phyloP scores from a whole-genome alignment of 352 stramenopile species.

The Phytophthora pistaciae region DNA sequence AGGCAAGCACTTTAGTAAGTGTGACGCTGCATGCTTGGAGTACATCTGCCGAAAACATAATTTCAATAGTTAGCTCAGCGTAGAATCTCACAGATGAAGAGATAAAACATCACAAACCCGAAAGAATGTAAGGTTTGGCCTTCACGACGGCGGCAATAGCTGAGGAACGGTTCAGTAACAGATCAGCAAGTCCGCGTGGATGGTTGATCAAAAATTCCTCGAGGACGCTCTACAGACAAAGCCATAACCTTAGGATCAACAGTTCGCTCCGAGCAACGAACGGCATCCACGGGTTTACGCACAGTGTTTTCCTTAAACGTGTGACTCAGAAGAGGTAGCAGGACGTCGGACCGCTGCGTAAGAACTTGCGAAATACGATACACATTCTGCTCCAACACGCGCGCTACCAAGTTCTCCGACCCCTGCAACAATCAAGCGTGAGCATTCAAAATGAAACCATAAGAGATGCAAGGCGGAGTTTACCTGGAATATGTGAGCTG shows the following conservation, averaged over 20 bases:
- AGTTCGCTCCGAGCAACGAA: background rate
- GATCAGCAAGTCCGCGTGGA: conserved; percentile 62
- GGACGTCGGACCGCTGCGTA: conserved; percentile 55
- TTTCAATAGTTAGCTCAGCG: background rate
- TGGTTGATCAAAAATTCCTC: conserved; percentile 80
- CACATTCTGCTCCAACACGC: conserved; percentile 83
- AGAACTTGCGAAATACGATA: conserved; percentile 70
- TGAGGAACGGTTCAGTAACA: conserved; percentile 64
- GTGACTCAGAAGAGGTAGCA: conserved; percentile 63
- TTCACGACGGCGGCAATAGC: conserved; percentile 62
- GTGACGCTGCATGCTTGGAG: conserved; percentile 53
- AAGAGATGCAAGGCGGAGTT: background rate
- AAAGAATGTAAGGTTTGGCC: conserved; percentile 61
- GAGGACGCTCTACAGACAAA: conserved; percentile 45
- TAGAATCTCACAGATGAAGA: background rate
- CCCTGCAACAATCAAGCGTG: conserved; percentile 29
- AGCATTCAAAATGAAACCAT: background rate
- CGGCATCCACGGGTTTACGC: conserved; percentile 4
- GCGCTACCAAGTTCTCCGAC: conserved; percentile 62
- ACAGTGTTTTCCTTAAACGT: conserved; percentile 74
- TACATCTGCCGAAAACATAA: conserved; percentile 32
- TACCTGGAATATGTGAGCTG: conserved; percentile 79
- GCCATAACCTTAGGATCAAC: too few species aligned
- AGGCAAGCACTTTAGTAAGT: conserved; percentile 51
- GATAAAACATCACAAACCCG: conserved; percentile 31